Conservation (phyloP, 1,284 basidiomycete species). For the Fomes fomentarius region DNA sequence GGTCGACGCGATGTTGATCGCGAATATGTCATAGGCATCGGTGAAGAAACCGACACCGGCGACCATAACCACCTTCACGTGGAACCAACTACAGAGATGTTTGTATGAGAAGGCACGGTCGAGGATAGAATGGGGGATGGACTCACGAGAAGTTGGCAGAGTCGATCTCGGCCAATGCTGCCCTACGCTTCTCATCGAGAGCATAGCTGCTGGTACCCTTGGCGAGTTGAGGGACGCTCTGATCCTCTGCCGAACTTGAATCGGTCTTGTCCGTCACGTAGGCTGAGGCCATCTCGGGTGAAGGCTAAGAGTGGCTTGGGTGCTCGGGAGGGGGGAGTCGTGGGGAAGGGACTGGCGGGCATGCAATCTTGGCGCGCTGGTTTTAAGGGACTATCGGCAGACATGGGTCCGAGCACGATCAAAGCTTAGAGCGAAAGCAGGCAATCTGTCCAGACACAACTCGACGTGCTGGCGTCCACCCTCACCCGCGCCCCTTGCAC, state of each 20-base stretch:
- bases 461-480: background rate
- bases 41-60: slow-evolving; percentile 86
- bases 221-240: slow-evolving; percentile 9
- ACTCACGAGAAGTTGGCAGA: slow-evolving; percentile 52
- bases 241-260: slow-evolving; percentile 23
- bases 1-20: slow-evolving; percentile 74
- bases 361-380: slow-evolving; percentile 5
- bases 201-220: slow-evolving; percentile 17
- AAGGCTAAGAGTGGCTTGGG: slow-evolving; percentile 2
- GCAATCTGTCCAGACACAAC: slow-evolving; percentile 12
- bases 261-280: slow-evolving; percentile 27
- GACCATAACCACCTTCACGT: slow-evolving; percentile 72
- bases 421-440: slow-evolving; percentile 6
- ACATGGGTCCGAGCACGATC: slow-evolving; percentile 21
- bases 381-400: slow-evolving; percentile 21
- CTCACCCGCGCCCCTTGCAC: slow-evolving; percentile 27
- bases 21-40: slow-evolving; percentile 78
- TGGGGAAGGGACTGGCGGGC: slow-evolving; percentile 15
- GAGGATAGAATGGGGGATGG: background rate
- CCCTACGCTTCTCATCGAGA: slow-evolving; percentile 38
- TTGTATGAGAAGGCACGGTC: background rate
- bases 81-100: slow-evolving; percentile 41
- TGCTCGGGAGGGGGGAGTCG: slow-evolving; percentile 1
- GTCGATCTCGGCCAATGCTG: slow-evolving; percentile 59
- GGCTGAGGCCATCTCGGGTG: slow-evolving; percentile 20